These are phyloP conservation scores for Aspergillus egyptiacus DNA, from an alignment of 495 filamentous ascomycete genomes.

Conservation along the genomic window DNA sequence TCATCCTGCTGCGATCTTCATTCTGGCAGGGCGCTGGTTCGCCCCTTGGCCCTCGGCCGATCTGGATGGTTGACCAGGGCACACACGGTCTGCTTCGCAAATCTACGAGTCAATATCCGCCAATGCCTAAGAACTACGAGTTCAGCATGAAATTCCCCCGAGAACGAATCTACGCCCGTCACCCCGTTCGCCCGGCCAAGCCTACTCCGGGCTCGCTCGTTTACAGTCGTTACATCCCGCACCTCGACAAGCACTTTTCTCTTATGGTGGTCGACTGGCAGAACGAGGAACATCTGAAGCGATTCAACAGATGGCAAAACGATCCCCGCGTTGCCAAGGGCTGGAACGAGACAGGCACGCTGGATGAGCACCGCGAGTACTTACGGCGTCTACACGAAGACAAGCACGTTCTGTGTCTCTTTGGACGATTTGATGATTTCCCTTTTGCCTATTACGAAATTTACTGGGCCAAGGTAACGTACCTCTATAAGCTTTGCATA, in stretches of 20 bases:
- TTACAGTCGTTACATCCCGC: slow-evolving; percentile 64
- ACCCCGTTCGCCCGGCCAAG: slow-evolving; percentile 57
- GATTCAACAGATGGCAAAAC: slow-evolving; percentile 62
- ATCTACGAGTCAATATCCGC: slow-evolving; percentile 40
- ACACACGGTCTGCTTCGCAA: slow-evolving; percentile 32
- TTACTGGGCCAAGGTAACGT: slow-evolving; percentile 63
- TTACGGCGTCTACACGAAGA: slow-evolving; percentile 53
- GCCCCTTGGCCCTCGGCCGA: slow-evolving; percentile 55
- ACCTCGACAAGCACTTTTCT: slow-evolving; percentile 59
- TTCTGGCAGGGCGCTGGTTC: slow-evolving; percentile 69
- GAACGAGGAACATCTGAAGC: slow-evolving; percentile 46
- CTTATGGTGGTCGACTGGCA: slow-evolving; percentile 56
- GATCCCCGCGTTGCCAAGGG: slow-evolving; percentile 60
- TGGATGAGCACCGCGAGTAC: slow-evolving; percentile 57
- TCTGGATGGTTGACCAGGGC: slow-evolving; percentile 45
- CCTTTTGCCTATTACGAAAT: slow-evolving; percentile 64
- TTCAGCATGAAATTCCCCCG: slow-evolving; percentile 49
- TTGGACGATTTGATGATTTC: slow-evolving; percentile 56
- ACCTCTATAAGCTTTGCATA: not conserved
- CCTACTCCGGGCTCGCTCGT: slow-evolving; percentile 54
- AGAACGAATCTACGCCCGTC: slow-evolving; percentile 43
- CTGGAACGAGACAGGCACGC: slow-evolving; percentile 56
- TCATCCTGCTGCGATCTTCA: slow-evolving; percentile 36
- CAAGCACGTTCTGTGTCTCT: slow-evolving; percentile 55
- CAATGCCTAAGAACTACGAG: slow-evolving; percentile 49